Percentiles rank a stretch among this genome's conserved stretches.
phyloP scores from a whole-genome alignment of 805 yeast species.

The Candida sithepensis region DNA sequence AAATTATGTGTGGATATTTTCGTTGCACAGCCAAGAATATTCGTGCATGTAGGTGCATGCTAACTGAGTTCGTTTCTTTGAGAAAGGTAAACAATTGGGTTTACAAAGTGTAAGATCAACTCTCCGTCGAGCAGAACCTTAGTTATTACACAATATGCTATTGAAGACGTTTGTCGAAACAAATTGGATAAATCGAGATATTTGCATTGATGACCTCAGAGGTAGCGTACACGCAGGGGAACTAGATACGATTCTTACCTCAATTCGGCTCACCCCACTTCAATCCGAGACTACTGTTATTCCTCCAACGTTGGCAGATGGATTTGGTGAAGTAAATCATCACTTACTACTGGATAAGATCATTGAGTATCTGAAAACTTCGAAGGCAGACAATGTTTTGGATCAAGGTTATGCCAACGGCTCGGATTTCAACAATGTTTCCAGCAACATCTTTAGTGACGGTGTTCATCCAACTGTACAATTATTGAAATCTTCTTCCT shows the following conservation, averaged over 20 bases:
- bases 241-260: slow-evolving; percentile 2
- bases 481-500: slow-evolving; percentile 38
- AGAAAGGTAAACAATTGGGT: no score
- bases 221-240: slow-evolving; percentile 1
- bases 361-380: slow-evolving; percentile 29
- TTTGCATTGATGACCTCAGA: slow-evolving; percentile 1
- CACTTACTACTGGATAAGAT: slow-evolving; percentile 40
- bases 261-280: neutral
- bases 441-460: slow-evolving; percentile 29
- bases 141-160: slow-evolving; percentile 2
- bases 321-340: slow-evolving; percentile 14
- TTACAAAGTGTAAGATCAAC: neutral
- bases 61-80: no score
- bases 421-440: slow-evolving; percentile 19
- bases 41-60: no score
- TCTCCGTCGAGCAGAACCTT: neutral
- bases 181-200: neutral
- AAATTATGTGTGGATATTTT: no score
- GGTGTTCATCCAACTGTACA: slow-evolving; percentile 37
- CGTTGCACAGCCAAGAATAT: no score
- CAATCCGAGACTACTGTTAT: neutral
- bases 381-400: slow-evolving; percentile 36
- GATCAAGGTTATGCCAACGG: slow-evolving; percentile 42
- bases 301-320: neutral
- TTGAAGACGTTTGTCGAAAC: slow-evolving; percentile 10